These are phyloP conservation scores for Cyberlindnera americana DNA, from an alignment of 805 yeast species.

Conservation along the genomic window DNA sequence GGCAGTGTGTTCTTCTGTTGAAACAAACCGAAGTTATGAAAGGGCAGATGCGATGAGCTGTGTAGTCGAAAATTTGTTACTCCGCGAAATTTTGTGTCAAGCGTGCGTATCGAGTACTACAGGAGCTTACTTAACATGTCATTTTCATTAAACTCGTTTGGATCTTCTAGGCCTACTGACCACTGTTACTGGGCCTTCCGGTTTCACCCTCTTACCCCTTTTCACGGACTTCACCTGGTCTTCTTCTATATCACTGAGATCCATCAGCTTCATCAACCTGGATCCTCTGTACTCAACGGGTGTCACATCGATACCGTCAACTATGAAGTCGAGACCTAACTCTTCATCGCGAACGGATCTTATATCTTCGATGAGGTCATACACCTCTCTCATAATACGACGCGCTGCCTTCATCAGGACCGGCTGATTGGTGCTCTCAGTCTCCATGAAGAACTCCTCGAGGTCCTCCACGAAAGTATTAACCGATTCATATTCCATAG, in stretches of 20 bases:
- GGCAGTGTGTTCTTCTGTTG: too few species aligned
- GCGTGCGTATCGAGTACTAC: too few species aligned
- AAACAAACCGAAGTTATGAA: too few species aligned
- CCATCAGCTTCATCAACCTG: slow-evolving; percentile 28
- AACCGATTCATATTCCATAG: slow-evolving; percentile 13
- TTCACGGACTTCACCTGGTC: too few species aligned
- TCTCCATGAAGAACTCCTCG: slow-evolving; percentile 16
- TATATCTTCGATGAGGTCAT: slow-evolving; percentile 13
- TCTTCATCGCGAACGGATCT: slow-evolving; percentile 14
- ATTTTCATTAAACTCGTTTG: neutral
- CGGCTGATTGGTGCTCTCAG: slow-evolving; percentile 17
- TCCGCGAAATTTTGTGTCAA: slow-evolving; percentile 4
- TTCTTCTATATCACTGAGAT: slow-evolving; percentile 25
- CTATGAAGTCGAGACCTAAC: slow-evolving; percentile 27
- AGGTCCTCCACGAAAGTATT: slow-evolving; percentile 22
- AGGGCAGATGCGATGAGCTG: slow-evolving; percentile 3
- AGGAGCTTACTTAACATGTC: neutral
- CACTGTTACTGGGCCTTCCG: too few species aligned
- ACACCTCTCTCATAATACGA: slow-evolving; percentile 20
- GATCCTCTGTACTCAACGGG: slow-evolving; percentile 30
- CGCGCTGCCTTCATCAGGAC: slow-evolving; percentile 17
- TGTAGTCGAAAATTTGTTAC: neutral
- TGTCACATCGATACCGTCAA: slow-evolving; percentile 24
- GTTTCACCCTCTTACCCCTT: too few species aligned
- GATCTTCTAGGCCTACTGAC: neutral